Conservation (phyloP, 179 eudicot species). For the Gypsophila paniculata region DNA sequence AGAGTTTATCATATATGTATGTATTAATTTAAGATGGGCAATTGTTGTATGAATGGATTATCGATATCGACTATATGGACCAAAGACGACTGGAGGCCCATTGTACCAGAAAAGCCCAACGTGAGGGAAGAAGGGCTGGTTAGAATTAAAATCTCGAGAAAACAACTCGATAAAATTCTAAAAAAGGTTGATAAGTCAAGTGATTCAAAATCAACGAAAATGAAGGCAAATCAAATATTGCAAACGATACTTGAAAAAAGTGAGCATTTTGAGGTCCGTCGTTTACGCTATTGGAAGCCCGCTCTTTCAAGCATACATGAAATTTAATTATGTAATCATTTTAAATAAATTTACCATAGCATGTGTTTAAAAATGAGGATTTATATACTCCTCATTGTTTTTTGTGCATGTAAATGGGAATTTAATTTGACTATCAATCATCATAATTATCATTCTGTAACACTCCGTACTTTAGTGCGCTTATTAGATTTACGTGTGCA, state of each 20-base stretch:
- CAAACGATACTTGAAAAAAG: constrained; percentile 33
- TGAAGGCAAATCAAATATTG: constrained; percentile 24
- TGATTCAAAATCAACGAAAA: constrained; percentile 14
- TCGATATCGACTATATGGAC: constrained; percentile 19
- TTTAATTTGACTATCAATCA: too few relatives aligned
- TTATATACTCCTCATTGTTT: too few relatives aligned
- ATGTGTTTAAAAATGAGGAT: too few relatives aligned
- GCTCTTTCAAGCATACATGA: constrained; percentile 39
- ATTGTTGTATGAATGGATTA: constrained; percentile 24
- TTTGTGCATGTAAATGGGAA: too few relatives aligned
- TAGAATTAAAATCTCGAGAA: constrained; percentile 44
- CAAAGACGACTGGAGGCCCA: constrained; percentile 30
- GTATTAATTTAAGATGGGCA: constrained; percentile 26
- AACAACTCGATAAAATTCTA: constrained; percentile 35
- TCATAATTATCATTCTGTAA: too few relatives aligned
- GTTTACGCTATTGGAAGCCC: constrained; percentile 37
- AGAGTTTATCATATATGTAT: too few relatives aligned
- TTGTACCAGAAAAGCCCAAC: constrained; percentile 5
- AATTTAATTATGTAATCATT: neutral
- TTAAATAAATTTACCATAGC: neutral
- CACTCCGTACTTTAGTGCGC: too few relatives aligned
- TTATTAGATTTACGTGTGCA: too few relatives aligned
- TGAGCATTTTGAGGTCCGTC: constrained; percentile 26
- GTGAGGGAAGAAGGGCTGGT: constrained; percentile 17
- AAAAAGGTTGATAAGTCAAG: constrained; percentile 14